A percentile compares a stretch with the other conserved stretches of the same genome.
Conservation (phyloP, 768 basidiomycete genomes). For the Lepiota brunneoincarnata region DNA sequence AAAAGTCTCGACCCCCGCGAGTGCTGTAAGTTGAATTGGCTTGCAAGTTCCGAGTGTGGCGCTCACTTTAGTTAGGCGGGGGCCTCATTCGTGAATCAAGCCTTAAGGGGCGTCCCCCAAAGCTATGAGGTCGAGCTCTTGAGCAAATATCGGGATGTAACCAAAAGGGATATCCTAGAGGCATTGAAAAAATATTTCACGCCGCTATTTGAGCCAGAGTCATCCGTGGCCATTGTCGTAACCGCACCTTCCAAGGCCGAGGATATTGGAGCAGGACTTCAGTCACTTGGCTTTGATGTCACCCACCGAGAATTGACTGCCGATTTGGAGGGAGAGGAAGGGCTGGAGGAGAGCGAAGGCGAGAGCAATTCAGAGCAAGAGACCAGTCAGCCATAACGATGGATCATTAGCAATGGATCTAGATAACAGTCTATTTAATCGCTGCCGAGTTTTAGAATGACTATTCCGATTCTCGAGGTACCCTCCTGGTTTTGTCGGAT, state of each 20-base stretch:
- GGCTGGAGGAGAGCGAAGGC: conserved; percentile 31
- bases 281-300: conserved; percentile 71
- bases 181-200: conserved; percentile 74
- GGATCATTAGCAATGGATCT: neutral
- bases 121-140: conserved; percentile 75
- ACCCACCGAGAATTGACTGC: conserved; percentile 67
- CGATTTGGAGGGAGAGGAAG: conserved; percentile 50
- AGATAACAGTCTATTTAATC: conserved; percentile 2
- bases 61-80: conserved; percentile 49
- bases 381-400: neutral
- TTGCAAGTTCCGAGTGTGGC: neutral
- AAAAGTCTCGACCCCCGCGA: conserved; percentile 79
- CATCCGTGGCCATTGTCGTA: conserved; percentile 79
- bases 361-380: conserved; percentile 17
- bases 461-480: neutral
- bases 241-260: conserved; percentile 80
- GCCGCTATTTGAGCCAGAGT: conserved; percentile 76
- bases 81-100: conserved; percentile 87
- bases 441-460: neutral
- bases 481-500: neutral
- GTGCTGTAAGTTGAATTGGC: conserved; percentile 59
- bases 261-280: conserved; percentile 64
- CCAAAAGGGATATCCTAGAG: conserved; percentile 70
- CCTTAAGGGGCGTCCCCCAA: conserved; percentile 79
- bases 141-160: conserved; percentile 75